phyloP scores from a whole-genome alignment of 805 yeast genomes.

The Wickerhamomyces rabaulensis region DNA sequence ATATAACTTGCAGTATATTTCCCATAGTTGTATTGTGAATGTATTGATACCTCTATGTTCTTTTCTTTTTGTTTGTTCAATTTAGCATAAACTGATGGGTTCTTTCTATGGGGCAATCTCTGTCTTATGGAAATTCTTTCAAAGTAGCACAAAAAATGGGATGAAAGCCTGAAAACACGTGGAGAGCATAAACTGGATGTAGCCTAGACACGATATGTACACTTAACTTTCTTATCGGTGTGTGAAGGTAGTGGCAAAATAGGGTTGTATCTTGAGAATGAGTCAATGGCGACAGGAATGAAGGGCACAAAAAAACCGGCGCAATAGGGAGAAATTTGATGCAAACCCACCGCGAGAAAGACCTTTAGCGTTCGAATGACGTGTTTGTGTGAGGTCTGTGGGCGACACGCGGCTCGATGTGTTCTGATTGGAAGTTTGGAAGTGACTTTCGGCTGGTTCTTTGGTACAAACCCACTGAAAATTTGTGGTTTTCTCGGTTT shows the following conservation, averaged over 20 bases:
- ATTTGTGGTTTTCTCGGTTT: not conserved
- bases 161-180: not conserved
- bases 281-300: not conserved
- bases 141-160: not conserved
- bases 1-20: slow-evolving; percentile 27
- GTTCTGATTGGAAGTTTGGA: not conserved
- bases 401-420: not conserved
- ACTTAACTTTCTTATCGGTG: not conserved
- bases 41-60: not conserved
- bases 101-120: not conserved
- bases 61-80: not conserved
- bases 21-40: slow-evolving; percentile 25
- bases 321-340: not conserved
- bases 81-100: not conserved
- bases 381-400: not conserved
- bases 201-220: not conserved
- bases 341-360: not conserved
- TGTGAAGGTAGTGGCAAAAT: not conserved
- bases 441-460: not conserved
- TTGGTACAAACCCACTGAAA: not conserved
- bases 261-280: not conserved
- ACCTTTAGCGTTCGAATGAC: not conserved
- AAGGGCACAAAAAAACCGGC: not conserved
- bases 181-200: not conserved
- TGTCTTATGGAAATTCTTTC: not conserved